phyloP scores from a whole-genome alignment of 164 flowering plant species.

The Magnolia officinalis region DNA sequence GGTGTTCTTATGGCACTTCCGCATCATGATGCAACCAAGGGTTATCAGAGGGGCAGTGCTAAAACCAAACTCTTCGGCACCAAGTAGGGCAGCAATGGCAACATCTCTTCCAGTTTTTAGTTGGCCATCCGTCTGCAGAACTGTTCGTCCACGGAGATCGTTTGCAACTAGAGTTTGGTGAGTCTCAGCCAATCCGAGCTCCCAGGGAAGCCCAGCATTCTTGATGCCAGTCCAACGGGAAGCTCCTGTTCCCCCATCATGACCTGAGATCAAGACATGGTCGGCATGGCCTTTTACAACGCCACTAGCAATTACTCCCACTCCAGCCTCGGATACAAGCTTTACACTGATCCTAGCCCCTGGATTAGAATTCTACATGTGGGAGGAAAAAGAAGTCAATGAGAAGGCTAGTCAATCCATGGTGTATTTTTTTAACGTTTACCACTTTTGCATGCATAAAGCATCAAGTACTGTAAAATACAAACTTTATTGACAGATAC shows the following conservation, averaged over 20 bases:
- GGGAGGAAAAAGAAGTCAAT: slow-evolving; percentile 1
- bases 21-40: slow-evolving; percentile 99
- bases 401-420: neutral
- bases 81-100: slow-evolving; percentile 94
- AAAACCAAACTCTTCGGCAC: slow-evolving; percentile 99
- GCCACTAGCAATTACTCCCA: slow-evolving; percentile 99
- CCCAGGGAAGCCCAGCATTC: slow-evolving; percentile 99
- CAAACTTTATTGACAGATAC: neutral
- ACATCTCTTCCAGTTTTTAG: slow-evolving; percentile 98
- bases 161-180: slow-evolving; percentile 98
- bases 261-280: slow-evolving; percentile 95
- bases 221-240: slow-evolving; percentile 99
- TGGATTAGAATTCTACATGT: slow-evolving; percentile 79
- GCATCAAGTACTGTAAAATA: neutral
- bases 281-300: slow-evolving; percentile 99
- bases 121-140: slow-evolving; percentile 95
- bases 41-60: slow-evolving; percentile 99
- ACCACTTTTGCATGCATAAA: neutral
- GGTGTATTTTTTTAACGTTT: neutral
- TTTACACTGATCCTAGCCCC: slow-evolving; percentile 92
- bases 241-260: slow-evolving; percentile 99
- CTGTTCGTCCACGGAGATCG: slow-evolving; percentile 91
- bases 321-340: slow-evolving; percentile 98
- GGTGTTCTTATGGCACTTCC: slow-evolving; percentile 98
- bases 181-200: slow-evolving; percentile 97